Evolutionary conservation across 495 filamentous ascomycete species (phyloP).

Genomic region (Trichoderma asperelloides): DNA sequence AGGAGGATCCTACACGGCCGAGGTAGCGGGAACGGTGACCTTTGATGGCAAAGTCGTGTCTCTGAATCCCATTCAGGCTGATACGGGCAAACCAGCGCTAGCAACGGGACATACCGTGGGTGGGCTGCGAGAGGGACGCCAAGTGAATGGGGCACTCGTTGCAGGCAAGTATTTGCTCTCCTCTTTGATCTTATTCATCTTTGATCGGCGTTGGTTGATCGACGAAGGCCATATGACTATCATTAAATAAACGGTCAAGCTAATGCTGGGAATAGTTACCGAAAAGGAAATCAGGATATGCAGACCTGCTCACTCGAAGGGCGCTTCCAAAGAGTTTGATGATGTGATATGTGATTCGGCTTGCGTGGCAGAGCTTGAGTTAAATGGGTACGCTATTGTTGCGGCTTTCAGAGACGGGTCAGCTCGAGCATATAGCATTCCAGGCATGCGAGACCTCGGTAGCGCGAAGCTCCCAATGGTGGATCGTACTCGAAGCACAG

Average conservation of each 20-base stretch:
- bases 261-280: conserved; percentile 43
- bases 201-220: not conserved
- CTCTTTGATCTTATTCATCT: not conserved
- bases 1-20: conserved; percentile 58
- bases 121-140: conserved; percentile 57
- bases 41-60: conserved; percentile 66
- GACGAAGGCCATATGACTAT: not conserved
- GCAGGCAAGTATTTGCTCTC: conserved; percentile 34
- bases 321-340: conserved; percentile 82
- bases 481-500: conserved; percentile 61
- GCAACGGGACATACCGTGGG: conserved; percentile 67
- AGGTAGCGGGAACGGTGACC: conserved; percentile 54
- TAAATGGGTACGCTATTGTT: conserved; percentile 67
- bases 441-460: conserved; percentile 79
- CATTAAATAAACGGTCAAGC: not conserved
- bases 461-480: conserved; percentile 52
- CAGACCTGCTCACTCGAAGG: conserved; percentile 74
- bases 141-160: conserved; percentile 60
- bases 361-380: conserved; percentile 59
- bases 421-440: conserved; percentile 73
- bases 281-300: conserved; percentile 71
- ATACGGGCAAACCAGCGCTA: conserved; percentile 62
- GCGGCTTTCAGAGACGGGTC: conserved; percentile 74
- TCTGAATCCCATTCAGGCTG: conserved; percentile 68
- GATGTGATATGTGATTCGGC: conserved; percentile 72